Evolutionary conservation across 2,329 filamentous ascomycete species (phyloP), one percentile per base, ranked within the genome.

Genomic region (Xylariaceae sp.): DNA sequence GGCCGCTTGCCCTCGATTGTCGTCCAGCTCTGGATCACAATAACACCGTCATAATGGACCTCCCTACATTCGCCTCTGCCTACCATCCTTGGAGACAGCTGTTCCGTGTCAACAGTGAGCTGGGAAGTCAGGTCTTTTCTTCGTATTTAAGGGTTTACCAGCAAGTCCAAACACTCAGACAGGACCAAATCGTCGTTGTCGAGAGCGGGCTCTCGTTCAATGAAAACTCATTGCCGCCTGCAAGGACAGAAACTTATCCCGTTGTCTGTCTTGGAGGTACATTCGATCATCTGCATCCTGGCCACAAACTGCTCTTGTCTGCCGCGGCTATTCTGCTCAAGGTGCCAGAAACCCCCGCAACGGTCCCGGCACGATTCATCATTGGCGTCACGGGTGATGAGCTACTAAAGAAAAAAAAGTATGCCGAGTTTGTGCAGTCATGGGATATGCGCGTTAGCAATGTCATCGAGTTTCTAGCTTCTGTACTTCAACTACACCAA

Each of bases 281-380:
- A 0, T 99, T 97, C 75, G 94, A 99, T 73, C 92, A 97, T 74
- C 82, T 99, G 18, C 94, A 99, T 72, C 87, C 90, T 3, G 94
- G 94, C 4, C 94, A 99, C 77, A 99, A 97, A 75, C 80, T 97
- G n/a, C 82, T 99, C 17, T 83, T 99, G 17, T 92, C 92, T n/a
- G 92, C 92, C 62, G 90, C 89, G 0, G 84, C 87, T 0, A 83
- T 97, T 58, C 81, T 91, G 13, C 80, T 89, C 58, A 82, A 84
- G 60, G 79, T 83, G 0, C 77, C 78, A 0, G 66, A 74, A 48
- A 68, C 74, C 37, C 67, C 70, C 37, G 69, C 76, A 0, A 68
- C 71, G 1, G 64, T 70, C 35, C 75, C 78, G 18, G 82, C 83
- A 62, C 80, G 80, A 9, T 82, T 95, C 62, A 88, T 92, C 15